Base-by-base conservation (phyloP, 2,329 filamentous ascomycete species). In the Coniochaeta hoffmannii region DNA sequence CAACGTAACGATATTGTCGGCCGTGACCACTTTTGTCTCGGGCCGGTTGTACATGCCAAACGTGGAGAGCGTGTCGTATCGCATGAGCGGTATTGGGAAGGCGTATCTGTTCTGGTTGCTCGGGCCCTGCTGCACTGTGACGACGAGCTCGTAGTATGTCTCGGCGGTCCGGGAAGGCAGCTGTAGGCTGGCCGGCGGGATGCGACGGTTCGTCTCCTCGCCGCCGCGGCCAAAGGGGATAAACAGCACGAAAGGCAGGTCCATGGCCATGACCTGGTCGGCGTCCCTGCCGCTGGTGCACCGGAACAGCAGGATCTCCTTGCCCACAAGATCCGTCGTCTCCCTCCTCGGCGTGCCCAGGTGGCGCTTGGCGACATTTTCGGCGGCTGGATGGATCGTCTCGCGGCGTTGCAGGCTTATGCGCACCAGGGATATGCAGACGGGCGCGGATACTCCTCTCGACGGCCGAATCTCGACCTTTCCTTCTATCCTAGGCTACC, bases 11-110 rank as follows among this genome's bases (percentile, higher is more conserved):
- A 97, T 76, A 70, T 96, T 94, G 73, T 97, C 94, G 53, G 88
- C 85, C 31, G 91, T 89, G 58, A 86, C 83, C 65, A 95, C 88
- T 55, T 90, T 90, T 57, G 88, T 88, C 71, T 97, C 93, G 15
- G 92, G 93, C 55, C 91, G 87, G 73, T 97, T 97, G 77, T 97
- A 99, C 94, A 97, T 97, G 72, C 94, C 94, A 74, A 99, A 99
- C 1, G 94, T 97, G 41, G 92, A 97, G 51, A 99, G 78, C 1
- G 93, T 99, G 71, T 99, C 94, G 75, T 97, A 99, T 67, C 94
- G 82, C 62, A 90, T 85, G 63, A 99, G 83, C 1, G 93, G 93
- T 36, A 97, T 88, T 1, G 94, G 90, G 63, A 97, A 97, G 4
- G 85, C 78, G 71, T 95, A 94, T 72, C 95, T 95, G 72, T 89